Evolutionary conservation across 2,329 filamentous ascomycete genomes (phyloP).

Genomic region (Talaromyces albobiverticillius): DNA sequence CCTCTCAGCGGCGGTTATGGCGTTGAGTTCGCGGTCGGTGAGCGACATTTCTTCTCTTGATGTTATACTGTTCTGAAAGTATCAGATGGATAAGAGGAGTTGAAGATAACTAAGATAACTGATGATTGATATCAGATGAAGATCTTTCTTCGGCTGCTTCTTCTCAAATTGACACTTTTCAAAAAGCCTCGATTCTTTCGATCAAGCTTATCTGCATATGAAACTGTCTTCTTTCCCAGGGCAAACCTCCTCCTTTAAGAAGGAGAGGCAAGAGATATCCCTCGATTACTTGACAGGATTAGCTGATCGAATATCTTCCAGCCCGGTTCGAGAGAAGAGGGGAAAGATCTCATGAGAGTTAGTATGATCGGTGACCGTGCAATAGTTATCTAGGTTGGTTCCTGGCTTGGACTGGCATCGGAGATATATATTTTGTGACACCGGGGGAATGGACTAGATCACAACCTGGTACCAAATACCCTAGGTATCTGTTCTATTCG

Average conservation of each 20-base stretch:
- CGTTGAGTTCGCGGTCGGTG: constrained; percentile 42
- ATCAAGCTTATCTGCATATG: neutral
- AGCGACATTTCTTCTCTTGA: constrained; percentile 23
- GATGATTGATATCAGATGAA: neutral
- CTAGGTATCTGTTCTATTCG: neutral
- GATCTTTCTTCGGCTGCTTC: neutral
- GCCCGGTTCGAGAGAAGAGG: neutral
- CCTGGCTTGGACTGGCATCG: neutral
- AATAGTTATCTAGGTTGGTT: neutral
- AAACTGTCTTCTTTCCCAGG: neutral
- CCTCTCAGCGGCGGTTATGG: constrained; percentile 64
- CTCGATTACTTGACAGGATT: neutral
- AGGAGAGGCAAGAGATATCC: neutral
- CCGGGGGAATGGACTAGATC: neutral
- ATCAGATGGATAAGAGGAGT: neutral
- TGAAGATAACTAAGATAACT: too few relatives aligned
- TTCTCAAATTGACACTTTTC: neutral
- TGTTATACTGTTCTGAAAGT: neutral
- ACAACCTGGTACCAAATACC: neutral
- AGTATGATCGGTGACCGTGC: neutral
- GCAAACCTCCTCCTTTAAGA: neutral
- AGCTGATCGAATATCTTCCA: neutral
- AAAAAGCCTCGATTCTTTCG: neutral
- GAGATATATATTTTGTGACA: neutral
- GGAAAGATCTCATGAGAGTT: neutral